phyloP scores from a whole-genome alignment of 2,329 filamentous ascomycete species.

The Geosmithia flava region DNA sequence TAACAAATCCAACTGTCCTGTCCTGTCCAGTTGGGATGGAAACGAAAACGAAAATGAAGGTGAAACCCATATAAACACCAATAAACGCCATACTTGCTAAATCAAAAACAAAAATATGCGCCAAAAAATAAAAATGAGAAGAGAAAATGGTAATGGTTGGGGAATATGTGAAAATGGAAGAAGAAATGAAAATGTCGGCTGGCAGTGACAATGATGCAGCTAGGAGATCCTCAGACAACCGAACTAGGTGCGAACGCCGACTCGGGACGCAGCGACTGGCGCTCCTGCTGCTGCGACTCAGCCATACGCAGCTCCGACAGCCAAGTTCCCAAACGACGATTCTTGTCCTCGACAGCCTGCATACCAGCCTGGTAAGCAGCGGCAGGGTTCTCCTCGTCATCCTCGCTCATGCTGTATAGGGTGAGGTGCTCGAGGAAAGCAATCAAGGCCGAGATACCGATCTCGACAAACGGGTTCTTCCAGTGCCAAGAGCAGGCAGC shows the following conservation, averaged over 20 bases:
- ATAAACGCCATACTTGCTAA: background rate
- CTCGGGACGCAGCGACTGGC: background rate
- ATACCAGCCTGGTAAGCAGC: constrained; percentile 4
- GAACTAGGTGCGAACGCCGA: background rate
- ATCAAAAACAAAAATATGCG: background rate
- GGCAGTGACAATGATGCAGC: background rate
- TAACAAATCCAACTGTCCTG: background rate
- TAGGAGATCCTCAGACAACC: background rate
- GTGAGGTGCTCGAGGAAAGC: constrained; percentile 18
- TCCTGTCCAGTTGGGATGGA: background rate
- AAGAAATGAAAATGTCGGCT: background rate
- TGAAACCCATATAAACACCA: background rate
- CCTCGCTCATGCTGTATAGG: constrained; percentile 18
- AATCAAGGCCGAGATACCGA: constrained; percentile 14
- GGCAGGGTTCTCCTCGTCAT: constrained; percentile 7
- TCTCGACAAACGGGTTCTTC: constrained; percentile 14
- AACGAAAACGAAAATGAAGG: background rate
- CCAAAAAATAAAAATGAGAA: background rate
- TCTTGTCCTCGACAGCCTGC: constrained; percentile 12
- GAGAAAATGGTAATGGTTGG: too few species aligned
- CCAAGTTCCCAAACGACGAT: constrained; percentile 17
- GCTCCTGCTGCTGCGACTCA: background rate
- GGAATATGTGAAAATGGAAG: background rate
- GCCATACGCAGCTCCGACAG: constrained; percentile 12
- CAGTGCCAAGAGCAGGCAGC: constrained; percentile 16